Conservation (phyloP, 2,329 filamentous ascomycete species). For the Ascochyta viciae-villosae region DNA sequence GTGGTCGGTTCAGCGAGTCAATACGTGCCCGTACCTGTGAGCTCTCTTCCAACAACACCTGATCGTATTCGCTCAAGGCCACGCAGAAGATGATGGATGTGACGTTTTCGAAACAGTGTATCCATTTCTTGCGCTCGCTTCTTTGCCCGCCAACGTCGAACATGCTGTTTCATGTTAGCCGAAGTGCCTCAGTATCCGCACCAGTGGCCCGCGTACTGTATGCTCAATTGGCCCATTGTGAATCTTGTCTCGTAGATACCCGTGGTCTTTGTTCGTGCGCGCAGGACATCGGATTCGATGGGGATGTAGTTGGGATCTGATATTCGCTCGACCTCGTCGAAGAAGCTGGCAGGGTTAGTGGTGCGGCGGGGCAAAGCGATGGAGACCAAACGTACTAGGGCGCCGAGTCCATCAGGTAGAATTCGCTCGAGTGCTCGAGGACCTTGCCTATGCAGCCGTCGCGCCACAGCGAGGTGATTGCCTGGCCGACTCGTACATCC, state of each 20-base stretch:
- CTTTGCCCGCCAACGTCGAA: slow-evolving; percentile 97
- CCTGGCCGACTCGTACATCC: slow-evolving; percentile 79
- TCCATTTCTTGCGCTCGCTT: slow-evolving; percentile 99
- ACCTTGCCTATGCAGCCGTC: slow-evolving; percentile 83
- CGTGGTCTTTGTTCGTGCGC: slow-evolving; percentile 96
- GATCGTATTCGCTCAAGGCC: slow-evolving; percentile 96
- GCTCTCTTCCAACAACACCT: slow-evolving; percentile 94
- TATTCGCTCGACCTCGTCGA: slow-evolving; percentile 89
- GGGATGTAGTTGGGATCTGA: slow-evolving; percentile 85
- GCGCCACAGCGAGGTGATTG: slow-evolving; percentile 87
- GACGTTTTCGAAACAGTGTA: slow-evolving; percentile 99
- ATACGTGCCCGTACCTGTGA: slow-evolving; percentile 74
- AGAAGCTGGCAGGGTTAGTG: slow-evolving; percentile 71
- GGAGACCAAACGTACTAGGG: slow-evolving; percentile 77
- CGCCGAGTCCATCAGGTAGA: slow-evolving; percentile 98
- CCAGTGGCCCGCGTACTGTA: slow-evolving; percentile 74
- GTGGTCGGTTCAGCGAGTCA: slow-evolving; percentile 16
- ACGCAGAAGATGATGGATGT: slow-evolving; percentile 99
- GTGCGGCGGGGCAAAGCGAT: background rate
- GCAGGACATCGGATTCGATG: slow-evolving; percentile 91
- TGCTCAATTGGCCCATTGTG: slow-evolving; percentile 97
- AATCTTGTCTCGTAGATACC: slow-evolving; percentile 99
- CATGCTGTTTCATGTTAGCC: slow-evolving; percentile 72
- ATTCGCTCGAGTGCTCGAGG: slow-evolving; percentile 94
- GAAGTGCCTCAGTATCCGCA: slow-evolving; percentile 30